Percentiles rank a stretch among this genome's conserved stretches.
phyloP scores from a whole-genome alignment of 106 monocot genomes.

The Chionographis japonica region DNA sequence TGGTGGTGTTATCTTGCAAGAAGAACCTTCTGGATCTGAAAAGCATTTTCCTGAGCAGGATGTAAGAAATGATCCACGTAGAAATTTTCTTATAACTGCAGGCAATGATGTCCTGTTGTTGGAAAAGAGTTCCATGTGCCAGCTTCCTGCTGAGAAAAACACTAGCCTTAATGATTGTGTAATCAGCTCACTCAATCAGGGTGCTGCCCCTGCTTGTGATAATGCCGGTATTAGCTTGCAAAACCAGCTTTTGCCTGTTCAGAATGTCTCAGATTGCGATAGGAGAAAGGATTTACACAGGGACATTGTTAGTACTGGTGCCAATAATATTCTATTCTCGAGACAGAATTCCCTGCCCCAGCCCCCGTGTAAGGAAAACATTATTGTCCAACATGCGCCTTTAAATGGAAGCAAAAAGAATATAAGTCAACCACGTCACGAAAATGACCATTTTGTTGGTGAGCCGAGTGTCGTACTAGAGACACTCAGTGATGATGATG shows the following conservation, averaged over 20 bases:
- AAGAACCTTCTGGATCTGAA: not conserved
- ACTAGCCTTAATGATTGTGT: conserved; percentile 2
- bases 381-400: not conserved
- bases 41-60: not conserved
- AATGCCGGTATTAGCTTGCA: not conserved
- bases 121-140: too few relatives aligned
- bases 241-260: conserved; percentile 1
- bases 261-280: not conserved
- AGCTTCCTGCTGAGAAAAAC: not conserved
- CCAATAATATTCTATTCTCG: not conserved
- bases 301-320: not conserved
- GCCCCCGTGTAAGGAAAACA: not conserved
- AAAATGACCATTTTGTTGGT: conserved; percentile 2
- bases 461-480: not conserved
- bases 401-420: not conserved
- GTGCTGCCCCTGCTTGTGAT: not conserved
- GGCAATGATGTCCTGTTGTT: too few relatives aligned
- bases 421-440: not conserved
- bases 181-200: not conserved
- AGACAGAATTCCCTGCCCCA: not conserved
- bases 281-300: conserved; percentile 1
- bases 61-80: not conserved
- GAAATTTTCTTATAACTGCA: too few relatives aligned
- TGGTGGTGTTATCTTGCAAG: not conserved
- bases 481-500: conserved; percentile 19